Evolutionary conservation across 768 basidiomycete species (phyloP), one percentile per base, ranked within the genome.

Genomic region (Tricholoma matsutake): DNA sequence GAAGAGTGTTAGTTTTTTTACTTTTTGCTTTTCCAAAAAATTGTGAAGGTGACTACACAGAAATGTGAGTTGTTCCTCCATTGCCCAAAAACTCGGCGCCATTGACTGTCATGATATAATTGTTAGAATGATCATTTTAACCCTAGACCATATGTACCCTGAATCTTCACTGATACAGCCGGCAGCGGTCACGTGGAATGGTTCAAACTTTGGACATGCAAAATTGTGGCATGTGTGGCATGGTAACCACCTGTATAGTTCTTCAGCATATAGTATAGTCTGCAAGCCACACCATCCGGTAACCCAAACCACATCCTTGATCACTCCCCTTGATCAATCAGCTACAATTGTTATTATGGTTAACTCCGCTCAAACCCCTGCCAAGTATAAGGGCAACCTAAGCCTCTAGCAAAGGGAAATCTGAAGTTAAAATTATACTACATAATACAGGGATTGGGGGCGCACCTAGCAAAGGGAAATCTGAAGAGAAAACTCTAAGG

Each of bases 161-260:
- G 22, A 49, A 49, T 52, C 29, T n/a, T n/a, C n/a, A 7, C 31
- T 31, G 18, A 32, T n/a, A 31, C n/a, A 31, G 18, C n/a, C 10
- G 32, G 18, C 45, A 22, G 13, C 11, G 13, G 22, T 49, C 47
- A 49, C 3, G 10, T 28, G 47, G 47, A 47, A 10, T 43, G 6
- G 6, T 10, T n/a, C n/a, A n/a, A n/a, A n/a, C n/a, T n/a, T n/a
- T n/a, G n/a, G n/a, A n/a, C n/a, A n/a, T n/a, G n/a, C n/a, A n/a
- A n/a, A n/a, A 18, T 6, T 18, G n/a, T 20, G 6, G 13, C 6
- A 0, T 49, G 43, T 52, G 51, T 31, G 51, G 51, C 29, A 8
- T 52, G 28, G 51, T 52, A 52, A 52, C 29, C 11, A 52, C 51
- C n/a, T 52, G 29, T 52, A 52, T 13, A 52, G 51, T 52, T 52